Conservation (phyloP, 805 yeast species). For the Candida railenensis region DNA sequence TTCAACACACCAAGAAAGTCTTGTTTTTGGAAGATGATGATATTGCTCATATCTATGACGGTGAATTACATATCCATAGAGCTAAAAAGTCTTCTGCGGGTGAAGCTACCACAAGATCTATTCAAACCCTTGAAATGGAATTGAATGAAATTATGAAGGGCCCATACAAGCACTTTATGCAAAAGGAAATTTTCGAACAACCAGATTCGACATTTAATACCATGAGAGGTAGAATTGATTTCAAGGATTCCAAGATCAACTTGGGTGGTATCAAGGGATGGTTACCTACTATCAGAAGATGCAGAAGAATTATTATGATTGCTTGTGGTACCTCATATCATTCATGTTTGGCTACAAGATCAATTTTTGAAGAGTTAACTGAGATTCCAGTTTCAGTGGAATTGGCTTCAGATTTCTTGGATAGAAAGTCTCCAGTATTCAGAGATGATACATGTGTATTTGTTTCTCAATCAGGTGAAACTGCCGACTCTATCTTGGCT, state of each 20-base stretch:
- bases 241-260: slow-evolving; percentile 70
- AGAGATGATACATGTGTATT: slow-evolving; percentile 97
- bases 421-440: slow-evolving; percentile 93
- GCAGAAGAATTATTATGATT: slow-evolving; percentile 94
- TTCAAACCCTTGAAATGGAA: slow-evolving; percentile 95
- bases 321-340: slow-evolving; percentile 99
- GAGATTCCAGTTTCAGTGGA: slow-evolving; percentile 93
- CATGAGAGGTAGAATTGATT: slow-evolving; percentile 98
- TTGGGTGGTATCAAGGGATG: slow-evolving; percentile 88
- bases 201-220: slow-evolving; percentile 98
- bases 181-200: slow-evolving; percentile 97
- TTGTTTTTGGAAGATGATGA: slow-evolving; percentile 96
- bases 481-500: slow-evolving; percentile 96
- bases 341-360: slow-evolving; percentile 95
- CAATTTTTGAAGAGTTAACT: slow-evolving; percentile 93
- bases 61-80: slow-evolving; percentile 97
- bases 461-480: slow-evolving; percentile 98
- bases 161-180: slow-evolving; percentile 94
- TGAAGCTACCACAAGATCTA: slow-evolving; percentile 91
- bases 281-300: slow-evolving; percentile 86
- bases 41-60: slow-evolving; percentile 96
- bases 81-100: slow-evolving; percentile 72
- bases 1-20: slow-evolving; percentile 96
- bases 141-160: slow-evolving; percentile 98
- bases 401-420: slow-evolving; percentile 91